Conservation (phyloP, 345 rosid species). For the Sisymbrium irio region DNA sequence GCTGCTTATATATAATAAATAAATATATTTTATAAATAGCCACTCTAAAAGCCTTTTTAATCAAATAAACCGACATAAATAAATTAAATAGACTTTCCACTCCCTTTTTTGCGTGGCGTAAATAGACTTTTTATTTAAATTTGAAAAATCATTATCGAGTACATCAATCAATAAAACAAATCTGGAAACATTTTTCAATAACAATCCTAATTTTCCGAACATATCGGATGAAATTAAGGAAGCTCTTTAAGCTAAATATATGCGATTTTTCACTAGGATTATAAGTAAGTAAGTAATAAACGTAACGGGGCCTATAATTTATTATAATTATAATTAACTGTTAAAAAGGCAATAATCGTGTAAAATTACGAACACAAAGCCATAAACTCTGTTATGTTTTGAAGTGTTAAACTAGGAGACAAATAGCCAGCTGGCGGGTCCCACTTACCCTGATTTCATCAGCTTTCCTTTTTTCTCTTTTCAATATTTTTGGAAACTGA, state of each 20-base stretch:
- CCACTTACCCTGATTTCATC: conserved; percentile 34
- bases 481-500: neutral
- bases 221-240: neutral
- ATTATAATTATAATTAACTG: neutral
- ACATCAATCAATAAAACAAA: conserved; percentile 17
- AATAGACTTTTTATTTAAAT: conserved; percentile 21
- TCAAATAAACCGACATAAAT: neutral
- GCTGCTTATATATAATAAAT: neutral
- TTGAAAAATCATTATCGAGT: conserved; percentile 15
- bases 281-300: neutral
- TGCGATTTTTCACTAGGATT: neutral
- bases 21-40: neutral
- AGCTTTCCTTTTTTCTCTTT: neutral
- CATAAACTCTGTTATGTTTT: conserved; percentile 34
- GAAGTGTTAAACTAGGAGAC: conserved; percentile 31
- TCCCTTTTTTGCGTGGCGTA: conserved; percentile 8
- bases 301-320: neutral
- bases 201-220: neutral
- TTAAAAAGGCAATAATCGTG: conserved; percentile 25
- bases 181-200: neutral
- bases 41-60: neutral
- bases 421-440: conserved; percentile 37
- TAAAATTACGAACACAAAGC: conserved; percentile 1
- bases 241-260: neutral
- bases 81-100: neutral